These are phyloP conservation scores for Bruguiera parviflora DNA, from an alignment of 345 rosid genomes.

Conservation along the genomic window DNA sequence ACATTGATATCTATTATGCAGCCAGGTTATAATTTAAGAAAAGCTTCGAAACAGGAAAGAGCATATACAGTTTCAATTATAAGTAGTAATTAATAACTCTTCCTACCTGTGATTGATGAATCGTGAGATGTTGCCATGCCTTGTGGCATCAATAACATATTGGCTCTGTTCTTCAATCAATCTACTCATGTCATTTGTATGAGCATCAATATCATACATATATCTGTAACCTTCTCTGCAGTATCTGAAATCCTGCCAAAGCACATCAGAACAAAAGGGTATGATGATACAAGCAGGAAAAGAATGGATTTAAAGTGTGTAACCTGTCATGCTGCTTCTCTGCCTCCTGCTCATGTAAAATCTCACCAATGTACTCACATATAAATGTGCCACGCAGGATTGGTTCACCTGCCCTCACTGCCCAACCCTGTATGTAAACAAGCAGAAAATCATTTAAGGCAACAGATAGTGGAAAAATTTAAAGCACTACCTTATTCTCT, in stretches of 20 bases:
- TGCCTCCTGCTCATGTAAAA: conserved; percentile 66
- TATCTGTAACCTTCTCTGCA: conserved; percentile 55
- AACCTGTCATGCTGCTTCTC: conserved; percentile 65
- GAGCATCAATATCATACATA: conserved; percentile 60
- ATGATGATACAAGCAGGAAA: conserved; percentile 5
- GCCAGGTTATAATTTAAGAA: too few relatives aligned
- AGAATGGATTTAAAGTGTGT: conserved; percentile 7
- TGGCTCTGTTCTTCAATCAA: conserved; percentile 57
- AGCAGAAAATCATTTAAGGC: conserved; percentile 10
- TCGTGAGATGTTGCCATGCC: conserved; percentile 74
- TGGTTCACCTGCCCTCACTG: conserved; percentile 78
- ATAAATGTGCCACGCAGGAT: conserved; percentile 83
- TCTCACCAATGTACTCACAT: conserved; percentile 87
- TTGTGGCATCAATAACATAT: conserved; percentile 75
- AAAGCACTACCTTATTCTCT: conserved; percentile 61
- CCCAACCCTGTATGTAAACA: conserved; percentile 81
- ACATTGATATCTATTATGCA: too few relatives aligned
- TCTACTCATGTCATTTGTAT: conserved; percentile 79
- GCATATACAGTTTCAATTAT: background rate
- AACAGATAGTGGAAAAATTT: conserved; percentile 11
- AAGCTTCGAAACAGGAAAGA: too few relatives aligned
- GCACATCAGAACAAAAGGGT: background rate
- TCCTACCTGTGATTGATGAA: conserved; percentile 93
- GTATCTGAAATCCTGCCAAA: conserved; percentile 44
- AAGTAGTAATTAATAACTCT: background rate